Percentiles rank a stretch among this genome's conserved stretches.
Evolutionary conservation across 2,329 filamentous ascomycete species (phyloP).

Genomic region (Hirsutella minnesotensis): DNA sequence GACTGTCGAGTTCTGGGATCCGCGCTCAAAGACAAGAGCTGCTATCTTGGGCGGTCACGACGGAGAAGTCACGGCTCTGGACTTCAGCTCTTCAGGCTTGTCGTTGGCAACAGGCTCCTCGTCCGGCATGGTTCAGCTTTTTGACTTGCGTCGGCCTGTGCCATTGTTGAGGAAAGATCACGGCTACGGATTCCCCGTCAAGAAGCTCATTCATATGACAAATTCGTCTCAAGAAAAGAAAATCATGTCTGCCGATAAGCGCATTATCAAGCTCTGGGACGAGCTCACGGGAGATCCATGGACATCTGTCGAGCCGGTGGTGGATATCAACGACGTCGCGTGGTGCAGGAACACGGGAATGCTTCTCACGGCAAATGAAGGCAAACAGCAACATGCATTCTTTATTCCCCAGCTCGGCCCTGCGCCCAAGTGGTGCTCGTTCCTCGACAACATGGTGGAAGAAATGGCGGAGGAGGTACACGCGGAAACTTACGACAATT

Average conservation of each 20-base stretch:
- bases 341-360: conserved; percentile 91
- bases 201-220: conserved; percentile 66
- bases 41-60: conserved; percentile 60
- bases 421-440: conserved; percentile 89
- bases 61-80: conserved; percentile 72
- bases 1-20: conserved; percentile 96
- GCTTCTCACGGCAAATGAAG: conserved; percentile 94
- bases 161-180: conserved; percentile 88
- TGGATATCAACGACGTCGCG: conserved; percentile 88
- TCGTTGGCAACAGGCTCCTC: conserved; percentile 82
- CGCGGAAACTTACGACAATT: conserved; percentile 92
- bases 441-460: conserved; percentile 94
- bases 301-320: conserved; percentile 90
- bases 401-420: conserved; percentile 90
- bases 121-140: conserved; percentile 76
- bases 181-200: conserved; percentile 85
- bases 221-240: conserved; percentile 70
- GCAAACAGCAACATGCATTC: conserved; percentile 87
- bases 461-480: conserved; percentile 84
- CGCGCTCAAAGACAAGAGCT: conserved; percentile 69
- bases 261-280: conserved; percentile 97
- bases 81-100: conserved; percentile 75
- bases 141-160: conserved; percentile 79
- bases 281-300: conserved; percentile 71
- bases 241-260: conserved; percentile 83